A percentile compares a stretch with the other conserved stretches of the same genome.
Evolutionary conservation across 2,329 filamentous ascomycete species (phyloP).

Genomic region (Daldinia sp.): DNA sequence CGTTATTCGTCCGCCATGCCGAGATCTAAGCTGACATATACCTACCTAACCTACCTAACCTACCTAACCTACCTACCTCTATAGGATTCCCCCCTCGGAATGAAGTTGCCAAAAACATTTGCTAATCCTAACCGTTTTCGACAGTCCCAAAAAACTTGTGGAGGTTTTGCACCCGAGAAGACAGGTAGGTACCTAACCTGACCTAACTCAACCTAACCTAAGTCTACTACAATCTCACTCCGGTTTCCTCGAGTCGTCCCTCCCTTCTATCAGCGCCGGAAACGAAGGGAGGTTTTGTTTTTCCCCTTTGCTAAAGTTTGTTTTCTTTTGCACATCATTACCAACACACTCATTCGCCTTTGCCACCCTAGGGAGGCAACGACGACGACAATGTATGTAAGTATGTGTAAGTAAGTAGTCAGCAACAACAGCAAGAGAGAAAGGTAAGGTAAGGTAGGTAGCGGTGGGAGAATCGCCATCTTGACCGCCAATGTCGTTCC

Average conservation of each 20-base stretch:
- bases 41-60: neutral
- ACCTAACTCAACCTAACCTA: too few species aligned
- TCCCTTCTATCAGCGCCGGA: too few species aligned
- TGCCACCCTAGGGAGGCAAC: neutral
- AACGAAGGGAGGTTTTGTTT: too few species aligned
- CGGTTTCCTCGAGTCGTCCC: too few species aligned
- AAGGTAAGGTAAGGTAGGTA: neutral
- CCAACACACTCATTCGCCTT: neutral
- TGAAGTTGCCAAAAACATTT: neutral
- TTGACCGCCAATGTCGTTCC: neutral
- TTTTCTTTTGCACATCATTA: neutral
- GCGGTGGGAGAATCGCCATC: neutral
- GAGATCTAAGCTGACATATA: conserved; percentile 10
- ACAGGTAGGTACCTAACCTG: neutral
- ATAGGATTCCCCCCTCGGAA: neutral
- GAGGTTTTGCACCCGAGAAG: neutral
- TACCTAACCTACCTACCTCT: neutral
- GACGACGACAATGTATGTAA: neutral
- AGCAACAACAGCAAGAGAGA: neutral
- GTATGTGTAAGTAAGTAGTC: neutral
- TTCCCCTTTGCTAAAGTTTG: too few species aligned
- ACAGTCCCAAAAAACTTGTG: neutral
- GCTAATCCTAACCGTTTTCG: conserved; percentile 1
- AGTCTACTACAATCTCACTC: neutral
- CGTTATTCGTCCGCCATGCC: neutral